Evolutionary conservation across 805 yeast species (phyloP), one percentile per base, ranked within the genome.

Genomic region (Yamadazyma kitorensis): DNA sequence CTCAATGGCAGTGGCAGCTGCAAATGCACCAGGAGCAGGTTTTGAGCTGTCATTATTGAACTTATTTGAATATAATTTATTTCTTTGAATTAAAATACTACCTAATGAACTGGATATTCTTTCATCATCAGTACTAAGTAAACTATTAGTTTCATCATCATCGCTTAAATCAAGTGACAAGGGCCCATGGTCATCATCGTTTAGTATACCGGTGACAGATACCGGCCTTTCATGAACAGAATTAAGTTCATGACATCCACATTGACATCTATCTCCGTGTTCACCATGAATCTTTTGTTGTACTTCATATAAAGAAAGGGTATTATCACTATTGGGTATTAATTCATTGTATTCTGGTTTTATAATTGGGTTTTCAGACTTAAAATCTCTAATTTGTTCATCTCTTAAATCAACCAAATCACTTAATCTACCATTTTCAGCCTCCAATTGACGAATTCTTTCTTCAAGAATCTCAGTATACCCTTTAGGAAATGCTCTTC

Each of bases 401-500:
- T 80, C 85, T 45, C 81, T 72, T 36, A 80, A 55, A 39, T 78
- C 82, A 25, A 85, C 51, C 29, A 82, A 52, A 7, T 85, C 83
- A 21, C 74, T 68, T 17, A 88, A 58, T 49, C 83, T 73, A 43
- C 78, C 76, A 54, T 86, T 86, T 49, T 87, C 95, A 3, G 82
- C 75, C 55, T 87, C 95, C 15, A 89, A 67, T 51, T 83, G 93
- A 31, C 96, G 68, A n/a, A 88, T 80, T 32, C 95, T 67, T 51
- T 86, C 94, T 54, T 88, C 97, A 34, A 88, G 57, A 2, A 88
- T 80, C 59, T 88, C 96, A 0, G 96, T 88, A 50, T 88, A 88
- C 0, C 96, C 96, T 53, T 94, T 72, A 0, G 96, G 96, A 50
- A 82, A 88, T 0, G 95, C 91, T 43, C 89, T 68, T 38, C 96